These are phyloP conservation scores for Aureobasidium zeae DNA, from an alignment of 2,329 filamentous ascomycete genomes.

Conservation along the genomic window DNA sequence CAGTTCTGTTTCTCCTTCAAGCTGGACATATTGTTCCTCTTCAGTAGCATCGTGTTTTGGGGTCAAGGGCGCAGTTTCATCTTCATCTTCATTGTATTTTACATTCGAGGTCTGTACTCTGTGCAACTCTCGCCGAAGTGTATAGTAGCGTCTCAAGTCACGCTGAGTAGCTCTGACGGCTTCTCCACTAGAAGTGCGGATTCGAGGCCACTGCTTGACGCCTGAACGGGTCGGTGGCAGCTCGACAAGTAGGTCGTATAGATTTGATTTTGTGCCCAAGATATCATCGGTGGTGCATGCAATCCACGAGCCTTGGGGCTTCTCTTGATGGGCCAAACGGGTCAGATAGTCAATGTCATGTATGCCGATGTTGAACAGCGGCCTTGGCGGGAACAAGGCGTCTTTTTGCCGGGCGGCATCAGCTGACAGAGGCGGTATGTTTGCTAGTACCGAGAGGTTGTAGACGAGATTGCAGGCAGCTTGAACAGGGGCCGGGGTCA, in stretches of 20 bases:
- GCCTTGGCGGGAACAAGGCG: slow-evolving; percentile 56
- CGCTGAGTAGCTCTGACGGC: slow-evolving; percentile 79
- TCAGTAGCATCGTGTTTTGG: slow-evolving; percentile 15
- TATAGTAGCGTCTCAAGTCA: slow-evolving; percentile 70
- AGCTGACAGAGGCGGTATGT: slow-evolving; percentile 65
- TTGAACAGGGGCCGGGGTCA: slow-evolving; percentile 77
- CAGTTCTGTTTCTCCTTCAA: slow-evolving; percentile 27
- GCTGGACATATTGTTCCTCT: slow-evolving; percentile 15
- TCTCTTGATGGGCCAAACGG: slow-evolving; percentile 43
- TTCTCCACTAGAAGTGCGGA: slow-evolving; percentile 55
- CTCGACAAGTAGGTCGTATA: slow-evolving; percentile 85
- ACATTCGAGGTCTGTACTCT: slow-evolving; percentile 29
- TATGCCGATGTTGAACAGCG: slow-evolving; percentile 88
- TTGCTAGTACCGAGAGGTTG: slow-evolving; percentile 84
- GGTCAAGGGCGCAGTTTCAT: slow-evolving; percentile 14
- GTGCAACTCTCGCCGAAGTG: slow-evolving; percentile 54
- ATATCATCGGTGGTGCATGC: slow-evolving; percentile 96
- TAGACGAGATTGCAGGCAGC: slow-evolving; percentile 92
- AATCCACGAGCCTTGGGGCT: slow-evolving; percentile 57
- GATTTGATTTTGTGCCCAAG: slow-evolving; percentile 69
- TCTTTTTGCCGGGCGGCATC: slow-evolving; percentile 54
- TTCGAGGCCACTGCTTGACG: slow-evolving; percentile 55
- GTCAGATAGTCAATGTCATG: slow-evolving; percentile 79
- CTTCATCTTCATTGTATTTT: slow-evolving; percentile 22
- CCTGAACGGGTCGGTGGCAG: slow-evolving; percentile 50